phyloP scores from a whole-genome alignment of 1,284 basidiomycete species.

The Cryptococcus sp. region DNA sequence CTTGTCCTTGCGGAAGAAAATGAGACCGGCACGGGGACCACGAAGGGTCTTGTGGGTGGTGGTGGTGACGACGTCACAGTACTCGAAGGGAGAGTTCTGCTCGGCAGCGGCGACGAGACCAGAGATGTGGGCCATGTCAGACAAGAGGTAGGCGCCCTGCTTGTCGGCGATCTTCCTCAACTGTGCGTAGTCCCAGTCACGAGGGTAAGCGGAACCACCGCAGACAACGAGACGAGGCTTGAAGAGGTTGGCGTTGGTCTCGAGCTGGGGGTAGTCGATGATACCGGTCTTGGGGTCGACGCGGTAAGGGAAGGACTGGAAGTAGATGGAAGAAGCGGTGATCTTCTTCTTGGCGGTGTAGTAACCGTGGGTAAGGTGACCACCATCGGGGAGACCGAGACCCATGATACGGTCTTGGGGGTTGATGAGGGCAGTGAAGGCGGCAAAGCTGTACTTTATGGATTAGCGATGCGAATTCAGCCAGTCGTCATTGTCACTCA shows the following conservation, averaged over 20 bases:
- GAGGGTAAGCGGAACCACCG: conserved; percentile 97
- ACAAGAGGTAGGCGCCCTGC: conserved; percentile 90
- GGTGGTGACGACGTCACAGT: conserved; percentile 96
- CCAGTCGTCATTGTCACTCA: conserved; percentile 48
- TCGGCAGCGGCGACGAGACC: conserved; percentile 94
- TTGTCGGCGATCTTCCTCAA: conserved; percentile 81
- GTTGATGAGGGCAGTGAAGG: conserved; percentile 93
- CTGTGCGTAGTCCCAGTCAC: conserved; percentile 92
- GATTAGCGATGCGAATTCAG: conserved; percentile 5
- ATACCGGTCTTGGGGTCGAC: conserved; percentile 82
- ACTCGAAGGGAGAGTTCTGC: conserved; percentile 90
- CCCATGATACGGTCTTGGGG: conserved; percentile 99
- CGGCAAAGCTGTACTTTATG: conserved; percentile 75
- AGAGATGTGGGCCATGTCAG: conserved; percentile 97
- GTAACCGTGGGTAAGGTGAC: conserved; percentile 97
- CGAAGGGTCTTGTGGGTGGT: conserved; percentile 99
- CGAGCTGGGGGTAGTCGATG: conserved; percentile 85
- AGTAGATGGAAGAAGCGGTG: conserved; percentile 99
- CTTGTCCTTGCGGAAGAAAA: conserved; percentile 98
- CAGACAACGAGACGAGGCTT: conserved; percentile 96
- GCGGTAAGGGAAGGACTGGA: conserved; percentile 97
- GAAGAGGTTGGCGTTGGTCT: conserved; percentile 89
- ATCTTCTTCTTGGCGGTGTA: conserved; percentile 99
- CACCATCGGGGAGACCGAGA: conserved; percentile 96
- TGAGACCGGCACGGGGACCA: conserved; percentile 94